phyloP scores from a whole-genome alignment of 2,329 filamentous ascomycete species.

The Penicillium glabrum region DNA sequence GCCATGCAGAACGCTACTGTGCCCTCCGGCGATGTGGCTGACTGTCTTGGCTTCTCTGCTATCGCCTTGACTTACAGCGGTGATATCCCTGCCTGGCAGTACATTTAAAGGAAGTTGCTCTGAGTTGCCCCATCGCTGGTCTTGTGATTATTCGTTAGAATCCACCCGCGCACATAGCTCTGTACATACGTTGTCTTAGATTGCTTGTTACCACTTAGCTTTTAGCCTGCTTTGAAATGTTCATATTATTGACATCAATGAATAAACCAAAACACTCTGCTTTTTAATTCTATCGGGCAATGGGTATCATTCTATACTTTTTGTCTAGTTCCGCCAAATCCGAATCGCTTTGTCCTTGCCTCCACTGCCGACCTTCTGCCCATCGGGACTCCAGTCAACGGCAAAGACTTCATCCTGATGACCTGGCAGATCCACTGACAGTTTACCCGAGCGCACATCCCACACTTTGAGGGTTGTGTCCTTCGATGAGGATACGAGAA shows the following conservation, averaged over 20 bases:
- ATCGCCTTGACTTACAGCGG: slow-evolving; percentile 31
- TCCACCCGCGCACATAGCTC: not conserved
- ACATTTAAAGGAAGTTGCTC: slow-evolving; percentile 29
- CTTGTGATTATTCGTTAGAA: not conserved
- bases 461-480: slow-evolving; percentile 94
- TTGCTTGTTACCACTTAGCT: not conserved
- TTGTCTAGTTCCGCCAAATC: slow-evolving; percentile 61
- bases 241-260: not conserved
- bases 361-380: slow-evolving; percentile 82
- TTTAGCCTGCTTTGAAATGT: not conserved
- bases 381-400: slow-evolving; percentile 92
- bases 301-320: slow-evolving; percentile 25
- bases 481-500: slow-evolving; percentile 83
- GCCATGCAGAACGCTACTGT: slow-evolving; percentile 41
- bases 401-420: slow-evolving; percentile 93
- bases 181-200: not conserved
- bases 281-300: not conserved
- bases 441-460: slow-evolving; percentile 82
- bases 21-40: slow-evolving; percentile 36
- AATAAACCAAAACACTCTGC: not conserved
- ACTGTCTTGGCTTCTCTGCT: slow-evolving; percentile 43
- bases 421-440: slow-evolving; percentile 79
- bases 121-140: not conserved
- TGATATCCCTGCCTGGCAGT: slow-evolving; percentile 41
- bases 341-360: slow-evolving; percentile 82